These are phyloP conservation scores for Mycena kentingensis DNA, from an alignment of 768 basidiomycete genomes.

Conservation along the genomic window DNA sequence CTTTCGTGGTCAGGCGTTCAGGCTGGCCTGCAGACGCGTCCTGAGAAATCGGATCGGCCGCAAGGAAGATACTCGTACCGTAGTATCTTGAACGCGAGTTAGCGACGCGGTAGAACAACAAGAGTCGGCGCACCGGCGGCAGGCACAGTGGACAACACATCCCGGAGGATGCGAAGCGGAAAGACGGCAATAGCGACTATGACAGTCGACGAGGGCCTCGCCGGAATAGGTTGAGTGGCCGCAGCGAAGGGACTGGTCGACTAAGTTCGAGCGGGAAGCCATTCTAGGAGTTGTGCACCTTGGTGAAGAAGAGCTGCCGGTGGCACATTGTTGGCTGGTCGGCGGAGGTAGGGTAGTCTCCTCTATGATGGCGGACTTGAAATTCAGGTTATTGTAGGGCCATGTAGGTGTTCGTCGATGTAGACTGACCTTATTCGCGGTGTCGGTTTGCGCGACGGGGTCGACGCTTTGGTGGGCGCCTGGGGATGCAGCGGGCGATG, in stretches of 20 bases:
- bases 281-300: constrained; percentile 10
- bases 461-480: background rate
- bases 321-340: constrained; percentile 23
- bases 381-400: background rate
- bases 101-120: background rate
- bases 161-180: constrained; percentile 14
- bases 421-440: background rate
- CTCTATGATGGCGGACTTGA: constrained; percentile 14
- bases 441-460: too few relatives aligned
- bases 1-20: constrained; percentile 13
- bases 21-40: constrained; percentile 14
- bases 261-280: background rate
- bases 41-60: background rate
- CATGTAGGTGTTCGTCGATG: background rate
- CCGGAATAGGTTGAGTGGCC: constrained; percentile 17
- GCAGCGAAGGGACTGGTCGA: constrained; percentile 13
- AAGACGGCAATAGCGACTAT: constrained; percentile 17
- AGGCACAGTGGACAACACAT: constrained; percentile 17
- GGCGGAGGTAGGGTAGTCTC: constrained; percentile 21
- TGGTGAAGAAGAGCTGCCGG: constrained; percentile 21
- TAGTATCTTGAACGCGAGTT: constrained; percentile 10
- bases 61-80: constrained; percentile 13
- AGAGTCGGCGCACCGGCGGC: constrained; percentile 17
- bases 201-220: constrained; percentile 19
- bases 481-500: background rate